These are phyloP conservation scores for Kickxella alabastrina DNA, from an alignment of 192 early-diverging fungal species.

Conservation along the genomic window DNA sequence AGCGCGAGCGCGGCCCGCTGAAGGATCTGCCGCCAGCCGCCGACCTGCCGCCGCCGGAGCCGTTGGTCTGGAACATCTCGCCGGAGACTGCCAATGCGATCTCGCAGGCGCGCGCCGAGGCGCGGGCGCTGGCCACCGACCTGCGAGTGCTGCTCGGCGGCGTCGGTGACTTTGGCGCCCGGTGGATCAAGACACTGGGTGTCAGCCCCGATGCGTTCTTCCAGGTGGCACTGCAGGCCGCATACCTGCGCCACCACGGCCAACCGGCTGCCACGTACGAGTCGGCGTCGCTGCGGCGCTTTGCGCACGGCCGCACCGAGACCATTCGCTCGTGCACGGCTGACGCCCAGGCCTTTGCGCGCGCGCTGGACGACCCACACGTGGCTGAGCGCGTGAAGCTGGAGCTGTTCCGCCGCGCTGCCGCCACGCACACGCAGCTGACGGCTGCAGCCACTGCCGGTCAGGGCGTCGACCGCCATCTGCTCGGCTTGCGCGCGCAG, in stretches of 20 bases:
- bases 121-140: constrained; percentile 62
- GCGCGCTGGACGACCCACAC: constrained; percentile 69
- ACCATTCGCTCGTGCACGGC: constrained; percentile 78
- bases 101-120: constrained; percentile 60
- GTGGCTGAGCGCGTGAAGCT: constrained; percentile 47
- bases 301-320: constrained; percentile 87
- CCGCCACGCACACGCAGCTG: constrained; percentile 64
- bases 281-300: constrained; percentile 66
- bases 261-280: constrained; percentile 71
- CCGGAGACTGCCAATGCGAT: constrained; percentile 55
- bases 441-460: constrained; percentile 75
- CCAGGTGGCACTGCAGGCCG: constrained; percentile 85
- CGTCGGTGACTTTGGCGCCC: constrained; percentile 70
- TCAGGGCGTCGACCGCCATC: constrained; percentile 86
- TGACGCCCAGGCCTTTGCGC: constrained; percentile 74
- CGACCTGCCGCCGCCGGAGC: constrained; percentile 49
- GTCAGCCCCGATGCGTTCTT: constrained; percentile 86
- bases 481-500: constrained; percentile 77
- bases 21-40: constrained; percentile 28
- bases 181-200: constrained; percentile 80
- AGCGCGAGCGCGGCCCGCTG: constrained; percentile 28
- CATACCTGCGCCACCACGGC: constrained; percentile 73
- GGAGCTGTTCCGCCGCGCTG: constrained; percentile 59
- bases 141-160: constrained; percentile 69
- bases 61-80: constrained; percentile 70